Evolutionary conservation across 176 grass and related monocot species (phyloP), one percentile per base, ranked within the genome.

Genomic region (Pontederia crassipes): DNA sequence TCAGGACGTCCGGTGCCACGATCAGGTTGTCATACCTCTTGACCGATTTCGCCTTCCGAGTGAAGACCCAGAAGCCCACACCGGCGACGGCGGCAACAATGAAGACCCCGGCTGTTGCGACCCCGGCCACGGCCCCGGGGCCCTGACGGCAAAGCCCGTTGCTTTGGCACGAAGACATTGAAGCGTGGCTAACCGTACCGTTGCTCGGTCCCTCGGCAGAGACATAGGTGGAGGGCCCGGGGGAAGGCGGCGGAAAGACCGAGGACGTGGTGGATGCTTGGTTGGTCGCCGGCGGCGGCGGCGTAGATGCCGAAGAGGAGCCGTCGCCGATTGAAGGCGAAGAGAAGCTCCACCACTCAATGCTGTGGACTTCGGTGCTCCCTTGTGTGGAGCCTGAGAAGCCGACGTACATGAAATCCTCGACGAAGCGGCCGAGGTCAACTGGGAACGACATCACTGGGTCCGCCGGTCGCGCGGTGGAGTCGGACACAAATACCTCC

Each of bases 331-430:
- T 8, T 9, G 62, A 26, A 10, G 67, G 40, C 11, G 74, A 82
- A 2, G 83, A 93, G 79, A 98, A 98, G 82, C 57, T 79, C 94
- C 94, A 98, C 94, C 94, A 89, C 69, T 98, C 85, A 64, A 98
- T 52, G 18, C 71, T 84, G 84, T 98, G 94, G 12, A 80, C 74
- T 82, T 98, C 94, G 0, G 94, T 98, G 77, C 94, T 98, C 10
- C 87, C 88, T 73, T 98, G 94, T 12, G 94, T 93, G 62, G 94
- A 98, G 0, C 76, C 94, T 0, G 82, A 72, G 82, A 93, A 98
- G 0, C 94, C 94, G 0, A 98, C 88, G 11, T 81, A 89, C 0
- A 79, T 84, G 0, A 59, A 68, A 15, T 74, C 88, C 64, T 80
- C 73, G 17, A 82, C 17, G 18, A 17, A 73, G 3, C 45, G 75